phyloP scores from a whole-genome alignment of 345 rosid genomes.

The Melastoma malabathricum region DNA sequence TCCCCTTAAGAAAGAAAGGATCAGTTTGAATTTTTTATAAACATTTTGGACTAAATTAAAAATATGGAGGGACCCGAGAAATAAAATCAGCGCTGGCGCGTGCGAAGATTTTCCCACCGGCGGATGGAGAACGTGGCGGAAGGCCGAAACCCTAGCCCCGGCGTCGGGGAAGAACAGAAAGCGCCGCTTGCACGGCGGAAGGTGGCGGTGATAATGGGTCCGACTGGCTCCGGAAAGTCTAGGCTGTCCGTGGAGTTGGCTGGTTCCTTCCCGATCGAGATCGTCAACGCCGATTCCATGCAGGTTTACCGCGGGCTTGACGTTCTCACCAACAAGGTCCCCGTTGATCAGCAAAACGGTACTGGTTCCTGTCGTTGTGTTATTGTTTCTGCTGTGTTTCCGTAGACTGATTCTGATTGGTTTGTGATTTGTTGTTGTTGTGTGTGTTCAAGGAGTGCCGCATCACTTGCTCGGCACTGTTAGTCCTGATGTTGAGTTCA shows the following conservation, averaged over 20 bases:
- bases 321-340: slow-evolving; percentile 76
- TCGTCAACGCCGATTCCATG: slow-evolving; percentile 96
- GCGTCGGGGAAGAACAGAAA: background rate
- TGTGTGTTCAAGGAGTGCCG: slow-evolving; percentile 48
- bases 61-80: too few relatives aligned
- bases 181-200: slow-evolving; percentile 17
- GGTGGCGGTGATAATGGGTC: slow-evolving; percentile 77
- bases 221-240: slow-evolving; percentile 88
- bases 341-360: slow-evolving; percentile 60
- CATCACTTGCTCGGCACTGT: slow-evolving; percentile 80
- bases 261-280: slow-evolving; percentile 52
- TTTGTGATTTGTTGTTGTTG: slow-evolving; percentile 1
- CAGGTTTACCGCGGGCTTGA: slow-evolving; percentile 82
- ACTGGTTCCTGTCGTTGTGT: background rate
- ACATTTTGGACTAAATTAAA: too few relatives aligned
- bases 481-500: slow-evolving; percentile 52
- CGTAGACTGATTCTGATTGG: background rate
- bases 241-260: slow-evolving; percentile 79
- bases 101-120: too few relatives aligned
- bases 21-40: too few relatives aligned
- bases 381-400: background rate
- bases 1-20: too few relatives aligned
- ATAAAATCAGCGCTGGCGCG: too few relatives aligned
- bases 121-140: slow-evolving; percentile 16
- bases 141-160: slow-evolving; percentile 19